Conservation (phyloP, 441 rosid genomes). For the Sinapis alba region DNA sequence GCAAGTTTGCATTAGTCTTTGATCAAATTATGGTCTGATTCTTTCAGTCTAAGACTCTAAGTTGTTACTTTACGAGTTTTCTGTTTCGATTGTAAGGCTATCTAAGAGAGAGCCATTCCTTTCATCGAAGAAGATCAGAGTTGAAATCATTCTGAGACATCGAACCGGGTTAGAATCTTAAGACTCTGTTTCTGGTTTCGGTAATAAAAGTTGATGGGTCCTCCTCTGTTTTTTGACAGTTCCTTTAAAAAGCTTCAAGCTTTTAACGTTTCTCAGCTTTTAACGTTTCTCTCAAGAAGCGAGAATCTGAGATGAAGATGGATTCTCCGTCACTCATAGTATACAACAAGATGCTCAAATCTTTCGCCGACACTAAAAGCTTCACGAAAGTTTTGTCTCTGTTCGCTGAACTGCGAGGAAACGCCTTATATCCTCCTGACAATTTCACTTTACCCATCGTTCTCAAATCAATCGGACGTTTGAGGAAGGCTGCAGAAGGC, state of each 20-base stretch:
- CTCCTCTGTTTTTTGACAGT: too few relatives aligned
- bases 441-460: conserved; percentile 70
- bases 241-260: background rate
- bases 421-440: conserved; percentile 58
- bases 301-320: background rate
- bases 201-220: too few relatives aligned
- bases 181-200: background rate
- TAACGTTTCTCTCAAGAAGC: too few relatives aligned
- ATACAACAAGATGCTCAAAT: conserved; percentile 56
- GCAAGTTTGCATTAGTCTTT: too few relatives aligned
- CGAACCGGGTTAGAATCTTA: background rate
- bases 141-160: background rate
- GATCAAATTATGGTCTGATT: too few relatives aligned
- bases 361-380: conserved; percentile 42
- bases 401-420: conserved; percentile 45
- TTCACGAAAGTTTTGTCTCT: conserved; percentile 42
- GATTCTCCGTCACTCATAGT: conserved; percentile 39
- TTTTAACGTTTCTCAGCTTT: too few relatives aligned
- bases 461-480: conserved; percentile 52
- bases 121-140: too few relatives aligned
- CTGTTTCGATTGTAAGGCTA: too few relatives aligned
- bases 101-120: too few relatives aligned
- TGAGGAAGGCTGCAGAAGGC: conserved; percentile 42
- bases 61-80: too few relatives aligned
- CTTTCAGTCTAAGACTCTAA: too few relatives aligned